phyloP scores from a whole-genome alignment of 345 rosid genomes.

The Limnanthes douglasii region DNA sequence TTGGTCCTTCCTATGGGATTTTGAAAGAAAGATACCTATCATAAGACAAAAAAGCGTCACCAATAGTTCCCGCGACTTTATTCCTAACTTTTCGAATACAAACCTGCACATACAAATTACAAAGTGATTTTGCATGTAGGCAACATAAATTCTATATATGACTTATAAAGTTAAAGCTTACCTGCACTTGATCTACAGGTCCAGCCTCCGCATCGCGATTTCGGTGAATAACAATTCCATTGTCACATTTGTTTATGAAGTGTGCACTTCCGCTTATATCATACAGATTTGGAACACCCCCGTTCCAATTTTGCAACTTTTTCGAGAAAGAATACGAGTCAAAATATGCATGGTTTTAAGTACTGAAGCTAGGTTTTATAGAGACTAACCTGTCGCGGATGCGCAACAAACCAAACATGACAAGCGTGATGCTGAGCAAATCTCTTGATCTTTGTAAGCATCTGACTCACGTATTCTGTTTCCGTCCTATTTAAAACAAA shows the following conservation, averaged over 20 bases:
- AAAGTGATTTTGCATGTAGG: too few species aligned
- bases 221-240: constrained; percentile 88
- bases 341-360: too few species aligned
- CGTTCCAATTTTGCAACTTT: constrained; percentile 77
- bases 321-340: too few species aligned
- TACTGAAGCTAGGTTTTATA: too few species aligned
- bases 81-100: constrained; percentile 86
- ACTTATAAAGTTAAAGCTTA: constrained; percentile 13
- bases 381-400: constrained; percentile 97
- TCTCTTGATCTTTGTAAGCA: constrained; percentile 82
- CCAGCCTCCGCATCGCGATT: constrained; percentile 78
- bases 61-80: constrained; percentile 76
- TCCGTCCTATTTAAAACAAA: constrained; percentile 71
- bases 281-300: constrained; percentile 74
- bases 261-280: constrained; percentile 99
- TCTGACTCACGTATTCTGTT: constrained; percentile 95
- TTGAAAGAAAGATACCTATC: too few species aligned
- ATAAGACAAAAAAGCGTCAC: constrained; percentile 69
- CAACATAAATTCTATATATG: too few species aligned
- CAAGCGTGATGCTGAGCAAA: constrained; percentile 88
- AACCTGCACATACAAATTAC: too few species aligned
- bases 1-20: too few species aligned
- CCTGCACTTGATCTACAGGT: constrained; percentile 86
- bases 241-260: constrained; percentile 94
- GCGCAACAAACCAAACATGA: constrained; percentile 99